A percentile compares a stretch with the other conserved stretches of the same genome.
Conservation (phyloP, 2,329 filamentous ascomycete species). For the Chrysoporthe deuterocubensis region DNA sequence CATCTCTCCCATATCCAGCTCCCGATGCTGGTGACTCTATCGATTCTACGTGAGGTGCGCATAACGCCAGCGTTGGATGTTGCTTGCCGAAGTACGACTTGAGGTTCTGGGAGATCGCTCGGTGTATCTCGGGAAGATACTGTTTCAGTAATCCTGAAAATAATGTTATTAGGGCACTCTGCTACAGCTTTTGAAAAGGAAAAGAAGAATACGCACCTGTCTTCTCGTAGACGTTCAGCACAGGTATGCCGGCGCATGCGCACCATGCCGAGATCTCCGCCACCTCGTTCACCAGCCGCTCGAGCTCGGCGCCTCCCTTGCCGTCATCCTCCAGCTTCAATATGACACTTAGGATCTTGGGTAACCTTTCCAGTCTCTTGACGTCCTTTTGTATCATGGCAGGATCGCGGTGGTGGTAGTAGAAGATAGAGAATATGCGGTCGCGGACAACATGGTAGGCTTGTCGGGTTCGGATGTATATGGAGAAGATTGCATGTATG, state of each 20-base stretch:
- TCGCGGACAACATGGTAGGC: slow-evolving; percentile 79
- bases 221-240: slow-evolving; percentile 89
- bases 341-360: slow-evolving; percentile 86
- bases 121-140: slow-evolving; percentile 83
- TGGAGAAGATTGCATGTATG: slow-evolving; percentile 81
- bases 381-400: slow-evolving; percentile 91
- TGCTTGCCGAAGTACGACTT: slow-evolving; percentile 83
- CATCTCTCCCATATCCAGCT: slow-evolving; percentile 45
- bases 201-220: slow-evolving; percentile 64
- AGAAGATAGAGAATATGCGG: slow-evolving; percentile 78
- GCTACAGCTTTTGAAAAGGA: background rate
- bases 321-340: slow-evolving; percentile 74
- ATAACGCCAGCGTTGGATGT: slow-evolving; percentile 72
- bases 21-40: slow-evolving; percentile 51
- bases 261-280: slow-evolving; percentile 94
- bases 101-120: slow-evolving; percentile 77
- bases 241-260: slow-evolving; percentile 83
- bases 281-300: slow-evolving; percentile 85
- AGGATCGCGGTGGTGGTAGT: slow-evolving; percentile 95
- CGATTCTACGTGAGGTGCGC: slow-evolving; percentile 70
- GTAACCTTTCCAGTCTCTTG: slow-evolving; percentile 71
- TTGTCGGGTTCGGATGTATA: slow-evolving; percentile 83
- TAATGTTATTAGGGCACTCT: slow-evolving; percentile 28
- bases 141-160: slow-evolving; percentile 82
- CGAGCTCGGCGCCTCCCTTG: slow-evolving; percentile 73